Evolutionary conservation across 371 early-diverging fungal species (phyloP), one percentile per base, ranked within the genome.

Genomic region (Mucor racemosus): DNA sequence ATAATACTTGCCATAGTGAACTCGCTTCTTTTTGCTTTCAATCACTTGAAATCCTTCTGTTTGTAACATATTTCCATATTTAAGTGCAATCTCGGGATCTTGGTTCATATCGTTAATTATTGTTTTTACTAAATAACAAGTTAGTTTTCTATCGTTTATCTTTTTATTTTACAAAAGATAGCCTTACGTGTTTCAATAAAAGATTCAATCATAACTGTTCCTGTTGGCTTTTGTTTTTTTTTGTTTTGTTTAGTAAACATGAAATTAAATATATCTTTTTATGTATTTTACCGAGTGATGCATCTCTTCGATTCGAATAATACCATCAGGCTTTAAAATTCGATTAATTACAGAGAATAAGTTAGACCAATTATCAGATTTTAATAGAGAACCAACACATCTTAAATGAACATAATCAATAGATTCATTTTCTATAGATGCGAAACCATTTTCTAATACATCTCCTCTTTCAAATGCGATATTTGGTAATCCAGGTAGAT

Each of bases 121-220:
- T 19, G 50, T 66, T 13, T 70, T 67, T 17, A 77, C 77, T 77
- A 58, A 17, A 62, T 40, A 33, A 56, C 17, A 21, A 9, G 10
- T 21, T 19, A 17, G 48, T 48, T 48, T 48, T 48, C 48, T 48
- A 48, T 48, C 48, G 48, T 48, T 21, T 48, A 48, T 48, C 35
- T 58, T 15, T 19, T 36, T 36, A 36, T 36, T 9, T 38, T 38
- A 14, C 17, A 64, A 54, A 9, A 54, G 34, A 54, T 14, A 54
- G 15, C 11, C 61, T 67, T 73, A 73, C 78, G 56, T 60, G 80
- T 72, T 58, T 80, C 76, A 40, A 74, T 61, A 61, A 80, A 80
- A 4, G 76, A 77, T 66, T 80, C 80, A 38, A 77, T 73, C 67
- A 80, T 63, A 1, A 75, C 77, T 0, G 80, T 75, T 3, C 77